phyloP scores from a whole-genome alignment of 129 eudicot genomes.

The Rutidosis leptorrhynchoides region DNA sequence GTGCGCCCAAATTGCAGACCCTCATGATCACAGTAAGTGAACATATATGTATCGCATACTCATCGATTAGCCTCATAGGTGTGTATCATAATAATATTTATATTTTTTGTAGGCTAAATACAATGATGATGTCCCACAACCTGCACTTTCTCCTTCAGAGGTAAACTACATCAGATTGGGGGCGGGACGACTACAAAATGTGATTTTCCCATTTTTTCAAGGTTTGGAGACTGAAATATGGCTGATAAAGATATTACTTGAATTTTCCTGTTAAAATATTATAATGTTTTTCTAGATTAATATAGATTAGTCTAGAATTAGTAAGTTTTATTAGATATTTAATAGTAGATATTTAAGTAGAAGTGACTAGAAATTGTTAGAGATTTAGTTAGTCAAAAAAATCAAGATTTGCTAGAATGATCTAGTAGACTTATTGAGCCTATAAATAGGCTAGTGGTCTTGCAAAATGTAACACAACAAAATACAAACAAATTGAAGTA shows the following conservation, averaged over 20 bases:
- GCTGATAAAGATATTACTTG: background rate
- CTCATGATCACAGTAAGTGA: background rate
- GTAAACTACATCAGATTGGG: background rate
- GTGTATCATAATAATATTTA: background rate
- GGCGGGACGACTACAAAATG: background rate
- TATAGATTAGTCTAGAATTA: no score
- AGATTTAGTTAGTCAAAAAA: no score
- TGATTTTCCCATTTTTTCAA: background rate
- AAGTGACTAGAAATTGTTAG: no score
- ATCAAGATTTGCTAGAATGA: no score
- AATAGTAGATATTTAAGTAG: no score
- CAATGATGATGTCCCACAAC: background rate
- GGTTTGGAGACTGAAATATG: background rate
- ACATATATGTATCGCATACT: background rate
- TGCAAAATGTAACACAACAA: no score
- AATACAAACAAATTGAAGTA: no score
- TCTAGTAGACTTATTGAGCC: no score
- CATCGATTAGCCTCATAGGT: background rate
- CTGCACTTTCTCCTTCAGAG: background rate
- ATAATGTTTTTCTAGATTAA: no score
- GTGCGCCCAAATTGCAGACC: conserved; percentile 12
- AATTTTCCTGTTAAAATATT: no score
- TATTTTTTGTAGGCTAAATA: background rate
- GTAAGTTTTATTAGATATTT: no score
- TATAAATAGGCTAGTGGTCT: no score